These are phyloP conservation scores for Quercus aquifolioides DNA, from an alignment of 306 rosid genomes.

Conservation along the genomic window DNA sequence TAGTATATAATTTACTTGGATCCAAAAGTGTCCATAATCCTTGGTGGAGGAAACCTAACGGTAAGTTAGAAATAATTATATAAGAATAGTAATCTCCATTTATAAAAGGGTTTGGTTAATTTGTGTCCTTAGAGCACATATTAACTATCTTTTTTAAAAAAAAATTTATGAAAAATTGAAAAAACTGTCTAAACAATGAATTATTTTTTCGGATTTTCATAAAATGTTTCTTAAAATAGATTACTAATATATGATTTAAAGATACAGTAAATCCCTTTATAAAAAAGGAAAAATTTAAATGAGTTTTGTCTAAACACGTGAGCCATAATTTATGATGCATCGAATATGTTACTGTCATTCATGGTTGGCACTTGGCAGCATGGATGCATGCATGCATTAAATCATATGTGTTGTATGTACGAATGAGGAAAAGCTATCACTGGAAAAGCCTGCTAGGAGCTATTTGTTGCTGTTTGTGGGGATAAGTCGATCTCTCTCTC, in stretches of 20 bases:
- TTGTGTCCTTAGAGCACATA: no score
- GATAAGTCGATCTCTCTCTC: conserved; percentile 62
- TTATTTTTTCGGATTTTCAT: no score
- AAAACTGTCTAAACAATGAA: no score
- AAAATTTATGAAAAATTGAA: no score
- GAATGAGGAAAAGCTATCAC: conserved; percentile 46
- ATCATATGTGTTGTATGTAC: conserved; percentile 17
- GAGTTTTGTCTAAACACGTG: neutral
- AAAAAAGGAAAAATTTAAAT: neutral
- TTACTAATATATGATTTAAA: no score
- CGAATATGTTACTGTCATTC: neutral
- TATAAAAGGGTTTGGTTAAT: no score
- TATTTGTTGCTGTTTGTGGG: conserved; percentile 71
- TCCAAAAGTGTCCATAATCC: no score
- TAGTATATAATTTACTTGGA: no score
- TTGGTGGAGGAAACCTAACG: no score
- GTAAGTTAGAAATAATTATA: no score
- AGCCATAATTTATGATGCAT: neutral
- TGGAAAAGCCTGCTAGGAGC: conserved; percentile 57
- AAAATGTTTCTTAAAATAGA: no score
- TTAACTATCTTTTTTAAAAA: accelerated
- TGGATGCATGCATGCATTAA: conserved; percentile 14
- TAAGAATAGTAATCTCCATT: neutral
- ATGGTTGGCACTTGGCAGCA: neutral
- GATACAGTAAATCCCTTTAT: no score